These are phyloP conservation scores for Celoporthe dispersa DNA, from an alignment of 2,329 filamentous ascomycete genomes.

Conservation along the genomic window DNA sequence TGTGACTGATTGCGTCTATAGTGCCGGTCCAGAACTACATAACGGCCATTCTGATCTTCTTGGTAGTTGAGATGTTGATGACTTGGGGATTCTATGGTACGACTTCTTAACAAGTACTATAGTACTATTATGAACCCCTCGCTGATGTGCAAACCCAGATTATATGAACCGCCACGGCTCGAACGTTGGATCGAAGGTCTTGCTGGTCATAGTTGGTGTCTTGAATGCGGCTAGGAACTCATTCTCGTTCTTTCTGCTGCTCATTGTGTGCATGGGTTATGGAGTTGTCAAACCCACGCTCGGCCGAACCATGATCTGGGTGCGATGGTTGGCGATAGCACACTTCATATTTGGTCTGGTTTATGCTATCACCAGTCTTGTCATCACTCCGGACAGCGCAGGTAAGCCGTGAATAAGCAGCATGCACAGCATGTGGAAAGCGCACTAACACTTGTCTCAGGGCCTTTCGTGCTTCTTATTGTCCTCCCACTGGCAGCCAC, in stretches of 20 bases:
- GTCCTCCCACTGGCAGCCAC: conserved; percentile 91
- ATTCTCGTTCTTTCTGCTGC: conserved; percentile 95
- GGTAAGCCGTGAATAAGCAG: conserved; percentile 46
- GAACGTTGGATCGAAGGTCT: conserved; percentile 78
- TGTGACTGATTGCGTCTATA: conserved; percentile 44
- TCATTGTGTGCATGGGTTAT: conserved; percentile 99
- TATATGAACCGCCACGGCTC: conserved; percentile 90
- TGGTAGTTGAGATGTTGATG: conserved; percentile 95
- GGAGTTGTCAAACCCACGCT: conserved; percentile 94
- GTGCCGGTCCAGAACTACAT: conserved; percentile 99
- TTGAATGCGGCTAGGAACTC: conserved; percentile 94
- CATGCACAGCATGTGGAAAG: background rate
- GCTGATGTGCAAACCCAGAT: conserved; percentile 55
- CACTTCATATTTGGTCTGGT: conserved; percentile 96
- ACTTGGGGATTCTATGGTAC: conserved; percentile 96
- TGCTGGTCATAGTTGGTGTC: conserved; percentile 90
- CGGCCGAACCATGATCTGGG: conserved; percentile 91
- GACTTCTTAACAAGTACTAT: conserved; percentile 31
- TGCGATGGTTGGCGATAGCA: conserved; percentile 85
- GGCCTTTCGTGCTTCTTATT: conserved; percentile 88
- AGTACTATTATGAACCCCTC: background rate
- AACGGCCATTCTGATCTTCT: conserved; percentile 91
- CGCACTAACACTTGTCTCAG: conserved; percentile 44
- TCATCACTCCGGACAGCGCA: conserved; percentile 86
- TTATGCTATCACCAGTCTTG: conserved; percentile 86